Percentiles rank a stretch among this genome's conserved stretches.
Conservation (phyloP, 1,139 yeast species). For the Debaryomycetaceae sp. region DNA sequence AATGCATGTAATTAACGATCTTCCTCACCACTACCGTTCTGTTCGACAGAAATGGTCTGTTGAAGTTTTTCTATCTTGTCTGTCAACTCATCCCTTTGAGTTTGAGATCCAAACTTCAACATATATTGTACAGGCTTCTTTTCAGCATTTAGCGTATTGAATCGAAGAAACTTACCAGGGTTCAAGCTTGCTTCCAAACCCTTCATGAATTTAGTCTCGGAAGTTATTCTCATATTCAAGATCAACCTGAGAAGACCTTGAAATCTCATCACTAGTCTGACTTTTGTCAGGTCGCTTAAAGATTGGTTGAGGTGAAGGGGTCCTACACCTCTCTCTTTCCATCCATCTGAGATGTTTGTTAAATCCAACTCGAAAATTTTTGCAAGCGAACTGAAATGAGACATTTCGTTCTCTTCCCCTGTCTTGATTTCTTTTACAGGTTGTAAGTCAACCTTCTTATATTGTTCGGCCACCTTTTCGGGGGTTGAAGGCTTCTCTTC, state of each 20-base stretch:
- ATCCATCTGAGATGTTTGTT: constrained; percentile 63
- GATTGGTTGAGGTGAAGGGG: constrained; percentile 71
- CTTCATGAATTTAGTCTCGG: constrained; percentile 55
- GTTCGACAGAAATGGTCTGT: constrained; percentile 3
- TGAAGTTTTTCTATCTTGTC: constrained; percentile 47
- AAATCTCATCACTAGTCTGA: constrained; percentile 83
- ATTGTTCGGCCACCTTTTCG: constrained; percentile 24
- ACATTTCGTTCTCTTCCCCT: constrained; percentile 86
- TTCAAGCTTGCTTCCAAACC: constrained; percentile 85
- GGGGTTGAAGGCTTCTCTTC: constrained; percentile 4
- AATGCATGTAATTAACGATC: neutral
- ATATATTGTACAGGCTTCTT: constrained; percentile 80
- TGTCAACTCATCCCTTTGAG: constrained; percentile 56
- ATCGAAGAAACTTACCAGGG: constrained; percentile 75
- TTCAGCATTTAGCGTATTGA: constrained; percentile 47
- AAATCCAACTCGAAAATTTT: constrained; percentile 77
- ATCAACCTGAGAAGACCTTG: constrained; percentile 82
- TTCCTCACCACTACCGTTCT: neutral
- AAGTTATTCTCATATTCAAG: constrained; percentile 65
- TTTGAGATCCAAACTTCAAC: constrained; percentile 62
- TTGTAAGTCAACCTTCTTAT: constrained; percentile 48
- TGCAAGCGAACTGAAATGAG: constrained; percentile 67
- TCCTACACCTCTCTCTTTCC: constrained; percentile 97
- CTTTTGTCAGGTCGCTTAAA: constrained; percentile 25
- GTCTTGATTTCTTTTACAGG: constrained; percentile 61